Conservation (phyloP, 306 rosid genomes). For the Vigna nakashimae region DNA sequence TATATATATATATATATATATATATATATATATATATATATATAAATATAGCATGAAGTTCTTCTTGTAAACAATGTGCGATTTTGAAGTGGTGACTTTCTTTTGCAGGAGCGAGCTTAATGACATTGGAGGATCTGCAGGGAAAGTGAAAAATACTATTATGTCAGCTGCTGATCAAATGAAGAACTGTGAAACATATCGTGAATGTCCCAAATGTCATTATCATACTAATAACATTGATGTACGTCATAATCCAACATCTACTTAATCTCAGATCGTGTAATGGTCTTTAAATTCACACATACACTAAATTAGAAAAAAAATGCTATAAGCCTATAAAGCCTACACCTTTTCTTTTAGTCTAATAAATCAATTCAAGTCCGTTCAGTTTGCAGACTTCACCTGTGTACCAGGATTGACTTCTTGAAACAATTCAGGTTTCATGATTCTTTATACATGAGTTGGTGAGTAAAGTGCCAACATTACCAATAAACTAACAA, state of each 20-base stretch:
- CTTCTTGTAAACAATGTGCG: background rate
- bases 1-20: too few species aligned
- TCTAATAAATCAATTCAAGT: background rate
- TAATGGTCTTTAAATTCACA: slow-evolving; percentile 6
- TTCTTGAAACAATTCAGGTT: background rate
- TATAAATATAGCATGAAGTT: background rate
- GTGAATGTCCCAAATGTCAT: slow-evolving; percentile 78
- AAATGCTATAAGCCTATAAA: background rate
- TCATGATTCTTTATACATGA: background rate
- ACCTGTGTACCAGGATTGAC: background rate
- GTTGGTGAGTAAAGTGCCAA: background rate
- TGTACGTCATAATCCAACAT: slow-evolving; percentile 58
- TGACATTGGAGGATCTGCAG: slow-evolving; percentile 68
- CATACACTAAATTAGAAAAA: slow-evolving; percentile 9
- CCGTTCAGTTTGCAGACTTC: background rate
- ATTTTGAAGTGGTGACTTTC: slow-evolving; percentile 34
- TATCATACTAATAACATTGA: slow-evolving; percentile 63
- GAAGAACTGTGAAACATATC: slow-evolving; percentile 69
- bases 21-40: too few species aligned
- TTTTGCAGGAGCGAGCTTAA: slow-evolving; percentile 72
- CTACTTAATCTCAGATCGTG: slow-evolving; percentile 19
- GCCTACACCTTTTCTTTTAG: background rate
- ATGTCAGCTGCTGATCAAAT: slow-evolving; percentile 53
- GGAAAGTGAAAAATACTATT: slow-evolving; percentile 65
- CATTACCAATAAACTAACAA: background rate